A percentile compares a stretch with the other conserved stretches of the same genome.
Conservation (phyloP, 139 green algal genomes). For the Desmodesmus armatus region DNA sequence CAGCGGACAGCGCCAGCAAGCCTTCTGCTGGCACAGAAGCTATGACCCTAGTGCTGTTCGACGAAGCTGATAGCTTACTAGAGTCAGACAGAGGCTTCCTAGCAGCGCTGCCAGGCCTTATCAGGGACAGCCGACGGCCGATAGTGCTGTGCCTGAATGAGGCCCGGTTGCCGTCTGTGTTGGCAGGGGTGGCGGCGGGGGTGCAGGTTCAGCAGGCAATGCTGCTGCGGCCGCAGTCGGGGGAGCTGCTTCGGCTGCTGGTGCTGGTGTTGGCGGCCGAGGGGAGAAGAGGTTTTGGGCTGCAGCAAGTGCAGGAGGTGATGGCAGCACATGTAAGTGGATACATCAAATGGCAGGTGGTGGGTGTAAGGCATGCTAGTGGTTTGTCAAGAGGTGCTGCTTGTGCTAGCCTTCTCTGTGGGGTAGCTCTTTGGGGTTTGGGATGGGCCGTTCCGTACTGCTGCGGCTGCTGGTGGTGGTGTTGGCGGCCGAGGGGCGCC, state of each 20-base stretch:
- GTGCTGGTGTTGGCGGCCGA: slow-evolving; percentile 25
- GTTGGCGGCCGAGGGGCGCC: too few species aligned
- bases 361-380: too few species aligned
- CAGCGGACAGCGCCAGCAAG: neutral
- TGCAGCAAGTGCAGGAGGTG: slow-evolving; percentile 9
- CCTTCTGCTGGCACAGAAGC: neutral
- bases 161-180: slow-evolving; percentile 7
- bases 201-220: slow-evolving; percentile 44
- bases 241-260: slow-evolving; percentile 11
- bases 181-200: slow-evolving; percentile 16
- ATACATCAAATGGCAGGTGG: too few species aligned
- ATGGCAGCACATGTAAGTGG: neutral
- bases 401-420: too few species aligned
- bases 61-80: slow-evolving; percentile 59
- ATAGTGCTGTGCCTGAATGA: slow-evolving; percentile 52
- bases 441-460: too few species aligned
- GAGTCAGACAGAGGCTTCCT: slow-evolving; percentile 61
- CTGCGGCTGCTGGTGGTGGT: too few species aligned
- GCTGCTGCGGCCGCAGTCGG: slow-evolving; percentile 36
- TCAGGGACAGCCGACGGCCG: slow-evolving; percentile 55
- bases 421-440: too few species aligned
- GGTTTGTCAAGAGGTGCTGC: too few species aligned
- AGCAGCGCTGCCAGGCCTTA: slow-evolving; percentile 39
- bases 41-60: slow-evolving; percentile 57
- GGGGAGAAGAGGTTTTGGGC: neutral